Evolutionary conservation across 1,284 basidiomycete species (phyloP).

Genomic region (Fistulina hepatica): DNA sequence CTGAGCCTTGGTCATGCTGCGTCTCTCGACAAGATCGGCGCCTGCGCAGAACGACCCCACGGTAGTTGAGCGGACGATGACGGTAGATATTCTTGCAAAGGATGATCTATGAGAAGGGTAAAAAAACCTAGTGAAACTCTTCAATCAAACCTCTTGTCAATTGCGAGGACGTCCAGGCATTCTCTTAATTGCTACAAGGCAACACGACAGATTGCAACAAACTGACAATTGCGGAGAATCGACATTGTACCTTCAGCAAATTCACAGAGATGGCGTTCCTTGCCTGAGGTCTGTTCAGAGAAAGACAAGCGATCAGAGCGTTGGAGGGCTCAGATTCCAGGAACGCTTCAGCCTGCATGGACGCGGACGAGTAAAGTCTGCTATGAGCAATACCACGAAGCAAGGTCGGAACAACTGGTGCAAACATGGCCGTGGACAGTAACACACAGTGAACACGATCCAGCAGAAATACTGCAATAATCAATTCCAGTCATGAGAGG

Average conservation of each 20-base stretch:
- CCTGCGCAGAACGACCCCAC: constrained; percentile 84
- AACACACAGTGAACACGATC: too few species aligned
- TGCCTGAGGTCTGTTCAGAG: constrained; percentile 71
- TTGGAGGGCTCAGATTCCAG: constrained; percentile 36
- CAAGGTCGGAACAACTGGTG: too few species aligned
- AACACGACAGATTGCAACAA: constrained; percentile 2
- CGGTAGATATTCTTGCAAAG: constrained; percentile 49
- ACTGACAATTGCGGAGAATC: constrained; percentile 6
- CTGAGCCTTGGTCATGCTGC: constrained; percentile 65
- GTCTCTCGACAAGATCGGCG: constrained; percentile 81
- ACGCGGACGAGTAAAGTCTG: too few species aligned
- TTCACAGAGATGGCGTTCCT: constrained; percentile 83
- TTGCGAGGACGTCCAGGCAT: constrained; percentile 56
- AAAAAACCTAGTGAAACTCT: constrained; percentile 5
- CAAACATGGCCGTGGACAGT: too few species aligned
- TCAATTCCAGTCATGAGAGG: too few species aligned
- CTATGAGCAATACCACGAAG: too few species aligned
- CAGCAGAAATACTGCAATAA: too few species aligned
- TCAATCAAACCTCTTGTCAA: constrained; percentile 46
- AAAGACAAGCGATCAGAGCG: constrained; percentile 54
- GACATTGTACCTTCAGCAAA: constrained; percentile 48
- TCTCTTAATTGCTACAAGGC: constrained; percentile 55
- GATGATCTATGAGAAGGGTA: constrained; percentile 1
- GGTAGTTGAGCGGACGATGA: constrained; percentile 70
- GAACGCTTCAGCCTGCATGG: too few species aligned